Conservation (phyloP, 306 rosid genomes). For the Inga laurina region DNA sequence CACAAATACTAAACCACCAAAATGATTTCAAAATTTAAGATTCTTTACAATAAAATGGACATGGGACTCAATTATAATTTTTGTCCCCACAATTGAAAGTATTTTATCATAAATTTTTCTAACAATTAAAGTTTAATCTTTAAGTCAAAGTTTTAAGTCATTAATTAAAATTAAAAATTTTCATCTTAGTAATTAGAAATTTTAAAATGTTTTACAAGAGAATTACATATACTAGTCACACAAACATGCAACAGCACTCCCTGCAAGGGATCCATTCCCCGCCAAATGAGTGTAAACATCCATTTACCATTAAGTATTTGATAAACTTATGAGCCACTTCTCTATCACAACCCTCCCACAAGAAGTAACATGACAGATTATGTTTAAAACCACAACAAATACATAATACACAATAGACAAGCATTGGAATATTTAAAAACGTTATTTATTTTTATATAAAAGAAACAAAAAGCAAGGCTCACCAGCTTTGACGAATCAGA, state of each 20-base stretch:
- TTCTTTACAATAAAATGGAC: background rate
- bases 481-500: conserved; percentile 89
- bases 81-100: background rate
- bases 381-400: conserved; percentile 12
- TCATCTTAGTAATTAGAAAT: background rate
- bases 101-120: background rate
- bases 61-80: background rate
- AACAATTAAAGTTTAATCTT: background rate
- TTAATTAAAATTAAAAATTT: background rate
- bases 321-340: conserved; percentile 17
- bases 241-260: background rate
- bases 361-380: conserved; percentile 11
- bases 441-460: conserved; percentile 3
- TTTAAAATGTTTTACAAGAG: background rate
- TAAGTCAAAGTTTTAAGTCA: background rate
- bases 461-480: conserved; percentile 40
- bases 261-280: background rate
- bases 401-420: conserved; percentile 23
- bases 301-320: conserved; percentile 19
- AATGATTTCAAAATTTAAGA: background rate
- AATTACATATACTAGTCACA: background rate
- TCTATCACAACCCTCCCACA: conserved; percentile 6
- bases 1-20: background rate
- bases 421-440: background rate
- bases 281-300: conserved; percentile 5